These are phyloP conservation scores for Diaporthe vaccinii DNA, from an alignment of 2,329 filamentous ascomycete genomes.

Conservation along the genomic window DNA sequence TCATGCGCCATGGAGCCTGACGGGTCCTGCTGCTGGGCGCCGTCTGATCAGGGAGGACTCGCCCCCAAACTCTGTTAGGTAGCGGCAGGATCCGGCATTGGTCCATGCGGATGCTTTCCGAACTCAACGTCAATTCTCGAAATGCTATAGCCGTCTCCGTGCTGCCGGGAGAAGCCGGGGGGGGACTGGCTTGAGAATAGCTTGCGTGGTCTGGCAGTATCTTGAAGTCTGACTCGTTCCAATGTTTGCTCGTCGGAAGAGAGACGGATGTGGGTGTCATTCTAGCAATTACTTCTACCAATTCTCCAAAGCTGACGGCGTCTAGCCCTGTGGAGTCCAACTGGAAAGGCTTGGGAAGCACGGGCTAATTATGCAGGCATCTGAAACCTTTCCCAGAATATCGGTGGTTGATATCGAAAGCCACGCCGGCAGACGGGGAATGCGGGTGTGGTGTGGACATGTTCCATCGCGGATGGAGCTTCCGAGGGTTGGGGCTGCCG, in stretches of 20 bases:
- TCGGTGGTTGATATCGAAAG: not conserved
- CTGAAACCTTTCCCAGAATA: not conserved
- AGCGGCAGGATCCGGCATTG: not conserved
- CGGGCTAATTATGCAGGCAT: not conserved
- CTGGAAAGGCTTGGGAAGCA: not conserved
- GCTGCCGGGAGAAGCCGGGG: not conserved
- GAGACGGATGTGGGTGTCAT: not conserved
- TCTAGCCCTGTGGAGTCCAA: not conserved
- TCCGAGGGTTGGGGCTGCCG: not conserved
- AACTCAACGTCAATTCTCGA: not conserved
- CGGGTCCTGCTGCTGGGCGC: not conserved
- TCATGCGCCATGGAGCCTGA: not conserved
- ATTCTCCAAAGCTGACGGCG: not conserved
- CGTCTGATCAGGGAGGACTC: not conserved
- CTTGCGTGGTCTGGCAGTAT: not conserved
- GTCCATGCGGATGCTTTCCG: not conserved
- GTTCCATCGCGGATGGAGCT: constrained; percentile 24
- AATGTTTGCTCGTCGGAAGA: not conserved
- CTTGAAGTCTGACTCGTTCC: not conserved
- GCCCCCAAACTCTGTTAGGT: not conserved
- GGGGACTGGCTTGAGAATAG: not conserved
- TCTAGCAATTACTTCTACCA: not conserved
- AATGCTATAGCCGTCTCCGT: not conserved
- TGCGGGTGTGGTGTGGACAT: constrained; percentile 17
- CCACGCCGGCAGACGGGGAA: not conserved